Conservation (phyloP, 805 yeast species). For the Metschnikowia gelsemii region DNA sequence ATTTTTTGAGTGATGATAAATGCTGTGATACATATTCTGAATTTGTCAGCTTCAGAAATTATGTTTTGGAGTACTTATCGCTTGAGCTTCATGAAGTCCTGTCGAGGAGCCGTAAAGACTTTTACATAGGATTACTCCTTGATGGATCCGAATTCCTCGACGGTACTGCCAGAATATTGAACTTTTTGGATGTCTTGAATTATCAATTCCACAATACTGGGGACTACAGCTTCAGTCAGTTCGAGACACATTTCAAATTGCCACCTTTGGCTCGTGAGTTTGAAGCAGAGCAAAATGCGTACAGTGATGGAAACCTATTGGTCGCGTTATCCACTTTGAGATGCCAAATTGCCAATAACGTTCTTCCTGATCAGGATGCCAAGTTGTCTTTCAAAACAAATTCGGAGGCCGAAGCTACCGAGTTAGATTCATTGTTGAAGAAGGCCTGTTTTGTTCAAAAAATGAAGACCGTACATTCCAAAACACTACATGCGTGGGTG, state of each 20-base stretch:
- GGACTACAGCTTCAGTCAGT: slow-evolving; percentile 34
- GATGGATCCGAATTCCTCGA: slow-evolving; percentile 48
- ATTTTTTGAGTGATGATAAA: slow-evolving; percentile 31
- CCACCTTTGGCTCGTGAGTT: slow-evolving; percentile 41
- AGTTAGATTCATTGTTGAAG: slow-evolving; percentile 39
- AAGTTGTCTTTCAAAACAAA: slow-evolving; percentile 27
- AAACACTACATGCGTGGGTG: slow-evolving; percentile 79
- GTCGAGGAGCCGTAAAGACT: slow-evolving; percentile 50
- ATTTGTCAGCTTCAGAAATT: slow-evolving; percentile 60
- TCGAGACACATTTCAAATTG: slow-evolving; percentile 29
- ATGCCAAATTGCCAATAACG: slow-evolving; percentile 22
- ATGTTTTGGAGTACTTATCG: slow-evolving; percentile 62
- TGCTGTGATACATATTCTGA: slow-evolving; percentile 56
- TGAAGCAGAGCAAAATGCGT: neutral
- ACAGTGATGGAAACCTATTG: slow-evolving; percentile 20
- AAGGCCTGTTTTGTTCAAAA: slow-evolving; percentile 48
- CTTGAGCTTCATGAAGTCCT: slow-evolving; percentile 64
- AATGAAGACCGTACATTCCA: slow-evolving; percentile 53
- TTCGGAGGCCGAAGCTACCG: slow-evolving; percentile 26
- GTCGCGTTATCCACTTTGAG: slow-evolving; percentile 23
- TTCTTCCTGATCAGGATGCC: slow-evolving; percentile 21
- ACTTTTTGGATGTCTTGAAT: slow-evolving; percentile 66
- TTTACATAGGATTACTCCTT: slow-evolving; percentile 54
- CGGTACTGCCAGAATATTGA: slow-evolving; percentile 66
- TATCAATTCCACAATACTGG: slow-evolving; percentile 49